Base-by-base conservation (phyloP, 345 rosid genomes). In the Brassica incana region DNA sequence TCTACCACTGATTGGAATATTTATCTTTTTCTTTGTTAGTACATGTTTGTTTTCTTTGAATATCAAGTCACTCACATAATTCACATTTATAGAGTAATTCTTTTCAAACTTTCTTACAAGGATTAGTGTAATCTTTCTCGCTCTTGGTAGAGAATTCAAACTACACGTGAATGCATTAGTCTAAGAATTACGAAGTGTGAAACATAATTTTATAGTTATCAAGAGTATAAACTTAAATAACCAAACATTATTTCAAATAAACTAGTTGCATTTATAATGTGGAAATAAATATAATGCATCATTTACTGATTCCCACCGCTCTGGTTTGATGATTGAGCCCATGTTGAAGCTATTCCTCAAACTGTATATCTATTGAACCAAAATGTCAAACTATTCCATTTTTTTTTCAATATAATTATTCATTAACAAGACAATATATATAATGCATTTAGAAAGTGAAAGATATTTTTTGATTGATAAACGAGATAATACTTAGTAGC, bases 1-100 rank as follows among this genome's bases (percentile, higher is more conserved):
- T 79, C 83, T 69, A 33, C 35, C 75, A 27, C 78, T 52, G 66
- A 62, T 74, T 69, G 78, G 75, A 79, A 73, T 79, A 72, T 63
- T 73, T 67, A 9, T 4, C 43, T 5, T 11, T 54, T 16, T 54
- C 25, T 54, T 77, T 45, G 36, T 10, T 36, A 33, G 23, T 48
- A 52, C 20, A 54, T 16, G 16, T 54, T 68, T 68, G 69, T 40
- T 36, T 48, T 79, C 0, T 61, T 59, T 68, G 82, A 62, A 69
- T 61, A 61, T 74, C 82, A 79, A 48, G 75, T 74, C 75, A 74
- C 63, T 6, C 29, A 48, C 33, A 68, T 8, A 79, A 43, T 73
- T 73, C 45, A 73, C 23, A 33, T 14, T 56, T 56, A 9, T 48
- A 43, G n/a, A 60, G 54, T 32, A 35, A 77, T 33, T 50, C 38